A percentile compares a stretch with the other conserved stretches of the same genome.
Evolutionary conservation across 352 stramenopile species (phyloP).

Genomic region (Globisporangium paroecandrum): DNA sequence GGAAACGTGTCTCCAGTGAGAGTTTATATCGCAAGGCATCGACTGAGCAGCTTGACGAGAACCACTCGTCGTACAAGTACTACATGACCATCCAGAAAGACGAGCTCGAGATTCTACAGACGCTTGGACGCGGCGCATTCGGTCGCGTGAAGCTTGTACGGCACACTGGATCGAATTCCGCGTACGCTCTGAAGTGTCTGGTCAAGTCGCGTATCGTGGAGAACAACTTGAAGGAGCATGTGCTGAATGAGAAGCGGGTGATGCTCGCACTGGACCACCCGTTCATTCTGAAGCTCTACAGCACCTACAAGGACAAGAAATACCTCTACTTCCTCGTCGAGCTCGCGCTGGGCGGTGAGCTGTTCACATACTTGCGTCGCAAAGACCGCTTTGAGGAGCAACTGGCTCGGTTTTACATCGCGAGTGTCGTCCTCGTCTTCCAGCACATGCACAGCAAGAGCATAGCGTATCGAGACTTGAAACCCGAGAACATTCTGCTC

Average conservation of each 20-base stretch:
- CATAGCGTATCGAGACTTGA: slow-evolving; percentile 91
- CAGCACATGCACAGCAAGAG: slow-evolving; percentile 88
- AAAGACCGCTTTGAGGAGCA: slow-evolving; percentile 71
- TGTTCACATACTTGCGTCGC: slow-evolving; percentile 89
- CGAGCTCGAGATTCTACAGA: slow-evolving; percentile 75
- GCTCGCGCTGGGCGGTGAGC: slow-evolving; percentile 87
- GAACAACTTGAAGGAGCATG: slow-evolving; percentile 90
- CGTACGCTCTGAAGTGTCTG: slow-evolving; percentile 91
- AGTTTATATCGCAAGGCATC: slow-evolving; percentile 32
- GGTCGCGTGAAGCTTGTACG: slow-evolving; percentile 87
- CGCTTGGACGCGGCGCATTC: slow-evolving; percentile 83
- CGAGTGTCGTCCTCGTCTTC: slow-evolving; percentile 88
- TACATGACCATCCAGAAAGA: slow-evolving; percentile 67
- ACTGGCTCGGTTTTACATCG: slow-evolving; percentile 84
- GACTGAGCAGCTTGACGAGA: slow-evolving; percentile 29
- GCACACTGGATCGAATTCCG: slow-evolving; percentile 53
- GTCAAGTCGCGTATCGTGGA: slow-evolving; percentile 90
- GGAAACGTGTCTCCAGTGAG: slow-evolving; percentile 5
- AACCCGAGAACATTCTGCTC: slow-evolving; percentile 88
- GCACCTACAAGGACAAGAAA: slow-evolving; percentile 88
- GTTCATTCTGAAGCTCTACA: slow-evolving; percentile 90
- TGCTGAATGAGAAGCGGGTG: slow-evolving; percentile 90
- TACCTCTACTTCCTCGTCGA: slow-evolving; percentile 93
- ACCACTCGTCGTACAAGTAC: slow-evolving; percentile 61
- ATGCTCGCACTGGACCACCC: slow-evolving; percentile 87